phyloP scores from a whole-genome alignment of 2,329 filamentous ascomycete genomes.

The Apiospora rasikravindrae region DNA sequence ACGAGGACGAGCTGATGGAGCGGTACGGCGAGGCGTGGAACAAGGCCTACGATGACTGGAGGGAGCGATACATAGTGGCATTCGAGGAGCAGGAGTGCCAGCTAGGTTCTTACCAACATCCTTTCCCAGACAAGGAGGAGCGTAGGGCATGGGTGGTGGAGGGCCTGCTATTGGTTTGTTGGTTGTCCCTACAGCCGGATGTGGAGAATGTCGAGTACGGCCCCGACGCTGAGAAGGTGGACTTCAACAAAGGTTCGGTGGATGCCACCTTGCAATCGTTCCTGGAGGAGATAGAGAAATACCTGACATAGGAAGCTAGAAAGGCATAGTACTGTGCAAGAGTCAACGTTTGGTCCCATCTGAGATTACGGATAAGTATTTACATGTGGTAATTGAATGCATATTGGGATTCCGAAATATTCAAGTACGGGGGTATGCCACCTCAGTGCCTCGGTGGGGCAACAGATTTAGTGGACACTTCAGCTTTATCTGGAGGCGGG shows the following conservation, averaged over 20 bases:
- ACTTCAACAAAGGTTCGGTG: neutral
- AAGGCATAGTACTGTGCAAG: too few relatives aligned
- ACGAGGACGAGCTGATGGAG: constrained; percentile 10
- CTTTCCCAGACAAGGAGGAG: neutral
- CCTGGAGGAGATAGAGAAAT: neutral
- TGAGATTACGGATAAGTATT: too few relatives aligned
- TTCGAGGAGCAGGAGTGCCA: constrained; percentile 18
- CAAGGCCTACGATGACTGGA: constrained; percentile 15
- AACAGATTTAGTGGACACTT: neutral
- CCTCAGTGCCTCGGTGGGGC: neutral
- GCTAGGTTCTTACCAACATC: neutral
- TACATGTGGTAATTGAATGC: neutral
- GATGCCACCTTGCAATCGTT: neutral
- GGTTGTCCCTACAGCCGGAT: constrained; percentile 19
- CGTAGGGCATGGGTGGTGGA: constrained; percentile 21
- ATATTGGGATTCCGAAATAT: neutral
- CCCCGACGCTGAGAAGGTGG: neutral
- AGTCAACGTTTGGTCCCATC: too few relatives aligned
- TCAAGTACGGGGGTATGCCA: neutral
- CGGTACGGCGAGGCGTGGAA: constrained; percentile 19
- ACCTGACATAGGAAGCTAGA: neutral
- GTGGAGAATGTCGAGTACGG: constrained; percentile 21
- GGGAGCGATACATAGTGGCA: constrained; percentile 9
- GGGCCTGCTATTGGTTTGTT: constrained; percentile 18
- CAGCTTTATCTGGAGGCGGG: constrained; percentile 13